Base-by-base conservation (phyloP, 164 flowering plant genomes). In the Paratinospora sagittata region DNA sequence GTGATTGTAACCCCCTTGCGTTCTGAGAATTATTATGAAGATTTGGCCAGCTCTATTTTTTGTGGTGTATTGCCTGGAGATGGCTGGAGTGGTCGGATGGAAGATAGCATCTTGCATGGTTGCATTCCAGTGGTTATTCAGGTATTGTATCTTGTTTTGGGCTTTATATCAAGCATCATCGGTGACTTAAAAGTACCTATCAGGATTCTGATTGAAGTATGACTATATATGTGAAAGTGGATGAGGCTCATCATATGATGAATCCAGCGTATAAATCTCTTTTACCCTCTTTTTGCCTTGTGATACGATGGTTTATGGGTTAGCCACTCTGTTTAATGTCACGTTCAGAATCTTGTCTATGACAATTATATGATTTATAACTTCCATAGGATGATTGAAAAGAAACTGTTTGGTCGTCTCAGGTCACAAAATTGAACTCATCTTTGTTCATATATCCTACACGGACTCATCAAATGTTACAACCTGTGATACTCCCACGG, bases 11-110 rank as follows among this genome's bases (percentile, higher is more conserved):
- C 96, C 34, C 83, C 91, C 26, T 11, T 80, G 26, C 97, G 97
- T 45, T 79, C 97, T 67, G 77, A 72, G 7, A 74, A 81, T 77
- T 95, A 95, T 75, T 80, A 81, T 60, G 84, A 78, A 43, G 88
- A 85, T 37, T 70, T 95, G 71, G 89, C 94, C 11, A 85, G 82
- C 80, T 95, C 99, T 68, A 65, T 84, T 45, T 95, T 95, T 67
- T 95, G 98, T 82, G 97, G 97, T 52, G 97, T 92, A 21, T 82
- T 95, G 68, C 99, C 99, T 67, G 99, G 99, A 75, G 99, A 95
- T 83, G 99, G 99, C 61, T 95, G 99, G 99, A 95, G 97, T 81
- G 99, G 99, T 72, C 85, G 99, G 7, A 89, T 95, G 92, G 98
- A 95, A 88, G 99, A 95, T 71, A 89, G 99, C 71, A 70, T 95